These are phyloP conservation scores for Sarcomyxa edulis DNA, from an alignment of 768 basidiomycete species.

Conservation along the genomic window DNA sequence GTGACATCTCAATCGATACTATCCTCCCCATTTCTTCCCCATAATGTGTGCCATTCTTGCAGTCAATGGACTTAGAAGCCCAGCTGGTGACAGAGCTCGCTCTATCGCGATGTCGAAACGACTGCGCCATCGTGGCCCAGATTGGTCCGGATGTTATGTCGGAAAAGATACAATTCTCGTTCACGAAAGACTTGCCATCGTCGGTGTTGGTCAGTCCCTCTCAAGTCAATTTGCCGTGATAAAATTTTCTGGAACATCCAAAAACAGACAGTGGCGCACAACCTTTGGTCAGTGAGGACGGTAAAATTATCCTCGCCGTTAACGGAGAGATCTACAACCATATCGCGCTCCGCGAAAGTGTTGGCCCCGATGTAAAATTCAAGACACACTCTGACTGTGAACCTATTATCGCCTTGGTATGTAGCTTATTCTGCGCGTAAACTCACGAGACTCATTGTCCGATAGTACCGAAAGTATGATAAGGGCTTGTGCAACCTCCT, in stretches of 20 bases:
- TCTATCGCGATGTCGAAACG: slow-evolving; percentile 86
- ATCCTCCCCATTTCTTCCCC: slow-evolving; percentile 1
- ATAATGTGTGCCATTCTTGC: slow-evolving; percentile 93
- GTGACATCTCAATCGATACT: background rate
- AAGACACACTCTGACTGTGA: slow-evolving; percentile 99
- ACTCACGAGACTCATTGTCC: background rate
- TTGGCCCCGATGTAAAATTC: slow-evolving; percentile 69
- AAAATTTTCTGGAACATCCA: slow-evolving; percentile 4
- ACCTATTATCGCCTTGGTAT: slow-evolving; percentile 88
- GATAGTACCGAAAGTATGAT: slow-evolving; percentile 79
- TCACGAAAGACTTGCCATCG: slow-evolving; percentile 95
- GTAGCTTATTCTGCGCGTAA: slow-evolving; percentile 7
- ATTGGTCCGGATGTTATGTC: slow-evolving; percentile 96
- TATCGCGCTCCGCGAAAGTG: slow-evolving; percentile 62
- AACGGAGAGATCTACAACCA: slow-evolving; percentile 99
- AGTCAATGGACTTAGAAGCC: slow-evolving; percentile 73
- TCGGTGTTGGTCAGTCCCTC: slow-evolving; percentile 80
- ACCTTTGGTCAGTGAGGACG: slow-evolving; percentile 84
- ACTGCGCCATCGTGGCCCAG: slow-evolving; percentile 91
- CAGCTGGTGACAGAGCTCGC: slow-evolving; percentile 59
- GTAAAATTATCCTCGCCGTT: slow-evolving; percentile 79
- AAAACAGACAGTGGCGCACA: slow-evolving; percentile 92
- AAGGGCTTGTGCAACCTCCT: slow-evolving; percentile 73
- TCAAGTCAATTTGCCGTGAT: slow-evolving; percentile 8
- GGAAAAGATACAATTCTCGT: slow-evolving; percentile 79